Evolutionary conservation across 306 rosid species (phyloP).

Genomic region (Comarum palustre): DNA sequence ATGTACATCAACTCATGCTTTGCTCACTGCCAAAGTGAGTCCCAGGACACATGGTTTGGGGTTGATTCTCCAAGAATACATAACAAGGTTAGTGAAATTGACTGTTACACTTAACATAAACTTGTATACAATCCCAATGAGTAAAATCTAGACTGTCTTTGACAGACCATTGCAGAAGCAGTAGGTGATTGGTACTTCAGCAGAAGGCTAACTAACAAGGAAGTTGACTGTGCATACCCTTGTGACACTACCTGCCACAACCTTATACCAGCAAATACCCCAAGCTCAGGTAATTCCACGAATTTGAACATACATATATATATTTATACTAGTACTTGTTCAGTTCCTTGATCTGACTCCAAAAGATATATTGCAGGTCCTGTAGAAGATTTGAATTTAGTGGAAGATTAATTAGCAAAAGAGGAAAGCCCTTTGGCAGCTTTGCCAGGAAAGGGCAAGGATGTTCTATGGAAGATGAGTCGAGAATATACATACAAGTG

Average conservation of each 20-base stretch:
- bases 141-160: conserved; percentile 2
- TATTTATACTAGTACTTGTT: not conserved
- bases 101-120: not conserved
- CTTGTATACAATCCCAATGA: not conserved
- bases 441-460: not conserved
- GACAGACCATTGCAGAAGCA: conserved; percentile 82
- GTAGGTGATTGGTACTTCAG: conserved; percentile 95
- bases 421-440: not conserved
- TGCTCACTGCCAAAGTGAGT: conserved; percentile 97
- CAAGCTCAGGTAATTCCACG: conserved; percentile 31
- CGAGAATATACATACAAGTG: not conserved
- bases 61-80: conserved; percentile 68
- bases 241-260: conserved; percentile 80
- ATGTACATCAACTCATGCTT: conserved; percentile 88
- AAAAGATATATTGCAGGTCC: not conserved
- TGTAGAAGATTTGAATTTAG: not conserved
- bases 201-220: conserved; percentile 47
- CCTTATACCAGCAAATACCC: conserved; percentile 38
- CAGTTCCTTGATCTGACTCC: not conserved
- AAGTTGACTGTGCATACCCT: conserved; percentile 83
- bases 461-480: not conserved
- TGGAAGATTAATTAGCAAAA: not conserved
- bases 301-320: not conserved
- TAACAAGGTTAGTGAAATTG: conserved; percentile 46
- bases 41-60: conserved; percentile 83